Evolutionary conservation across 805 yeast species (phyloP).

Genomic region (Saturnispora halmiae): DNA sequence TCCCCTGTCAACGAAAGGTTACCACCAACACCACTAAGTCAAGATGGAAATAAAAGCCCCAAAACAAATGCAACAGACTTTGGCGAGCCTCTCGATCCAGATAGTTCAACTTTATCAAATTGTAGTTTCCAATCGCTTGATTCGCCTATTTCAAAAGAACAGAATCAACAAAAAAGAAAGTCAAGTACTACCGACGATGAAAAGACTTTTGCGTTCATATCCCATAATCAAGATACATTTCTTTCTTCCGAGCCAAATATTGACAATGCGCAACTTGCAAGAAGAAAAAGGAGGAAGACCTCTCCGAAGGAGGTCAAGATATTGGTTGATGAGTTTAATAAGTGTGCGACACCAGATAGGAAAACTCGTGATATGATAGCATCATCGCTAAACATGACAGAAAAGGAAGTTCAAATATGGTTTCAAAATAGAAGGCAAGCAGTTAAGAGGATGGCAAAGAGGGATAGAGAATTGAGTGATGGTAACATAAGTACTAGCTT

Average conservation of each 20-base stretch:
- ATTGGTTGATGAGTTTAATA: constrained; percentile 67
- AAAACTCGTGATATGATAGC: constrained; percentile 73
- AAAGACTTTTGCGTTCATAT: constrained; percentile 72
- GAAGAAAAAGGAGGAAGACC: constrained; percentile 93
- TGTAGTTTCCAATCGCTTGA: constrained; percentile 7
- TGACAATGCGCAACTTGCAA: constrained; percentile 86
- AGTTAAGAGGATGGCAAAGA: constrained; percentile 37
- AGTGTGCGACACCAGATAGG: constrained; percentile 76
- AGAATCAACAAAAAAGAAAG: background rate
- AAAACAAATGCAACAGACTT: background rate
- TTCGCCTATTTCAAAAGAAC: background rate
- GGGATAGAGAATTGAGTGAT: background rate
- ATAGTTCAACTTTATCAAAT: constrained; percentile 1
- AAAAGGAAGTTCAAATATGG: constrained; percentile 97
- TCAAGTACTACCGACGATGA: constrained; percentile 14
- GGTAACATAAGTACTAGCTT: background rate
- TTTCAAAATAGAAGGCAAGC: constrained; percentile 93
- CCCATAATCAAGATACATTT: constrained; percentile 86
- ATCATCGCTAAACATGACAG: constrained; percentile 79
- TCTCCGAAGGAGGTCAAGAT: constrained; percentile 78
- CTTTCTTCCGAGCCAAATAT: constrained; percentile 74
- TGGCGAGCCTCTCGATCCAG: constrained; percentile 1
- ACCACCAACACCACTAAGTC: background rate
- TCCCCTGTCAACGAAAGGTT: background rate
- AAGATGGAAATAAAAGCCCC: background rate